These are phyloP conservation scores for Fusarium sp. DNA, from an alignment of 2,329 filamentous ascomycete species.

Conservation along the genomic window DNA sequence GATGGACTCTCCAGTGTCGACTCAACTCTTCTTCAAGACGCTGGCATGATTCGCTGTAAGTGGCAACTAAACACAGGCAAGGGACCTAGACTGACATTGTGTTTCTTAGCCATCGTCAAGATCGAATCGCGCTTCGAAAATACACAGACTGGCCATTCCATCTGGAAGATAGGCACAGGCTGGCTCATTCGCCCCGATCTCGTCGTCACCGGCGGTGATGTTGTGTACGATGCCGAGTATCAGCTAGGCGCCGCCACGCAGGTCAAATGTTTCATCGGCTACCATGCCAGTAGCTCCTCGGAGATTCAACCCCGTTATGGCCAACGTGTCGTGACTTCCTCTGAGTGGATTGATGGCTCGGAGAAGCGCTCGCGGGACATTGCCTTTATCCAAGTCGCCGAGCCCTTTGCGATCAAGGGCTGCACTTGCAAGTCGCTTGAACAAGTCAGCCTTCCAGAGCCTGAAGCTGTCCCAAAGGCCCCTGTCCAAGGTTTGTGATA, in stretches of 20 bases:
- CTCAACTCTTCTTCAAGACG: neutral
- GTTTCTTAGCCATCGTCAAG: conserved; percentile 25
- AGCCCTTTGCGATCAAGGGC: conserved; percentile 13
- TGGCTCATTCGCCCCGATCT: conserved; percentile 28
- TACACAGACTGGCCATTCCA: neutral
- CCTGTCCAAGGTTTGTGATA: conserved; percentile 1
- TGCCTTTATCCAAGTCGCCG: conserved; percentile 19
- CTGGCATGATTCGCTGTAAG: conserved; percentile 17
- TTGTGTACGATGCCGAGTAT: conserved; percentile 39
- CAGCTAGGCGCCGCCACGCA: conserved; percentile 36
- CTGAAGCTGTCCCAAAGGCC: neutral
- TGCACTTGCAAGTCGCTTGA: conserved; percentile 9
- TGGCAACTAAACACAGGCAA: neutral
- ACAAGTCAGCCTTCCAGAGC: neutral
- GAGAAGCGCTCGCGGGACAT: conserved; percentile 14
- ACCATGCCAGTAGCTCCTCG: conserved; percentile 19
- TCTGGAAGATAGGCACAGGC: conserved; percentile 37
- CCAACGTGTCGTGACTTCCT: conserved; percentile 8
- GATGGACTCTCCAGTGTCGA: neutral
- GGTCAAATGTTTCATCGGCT: conserved; percentile 50
- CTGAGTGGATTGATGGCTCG: conserved; percentile 11
- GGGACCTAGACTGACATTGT: neutral
- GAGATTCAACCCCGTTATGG: conserved; percentile 14
- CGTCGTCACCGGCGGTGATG: conserved; percentile 27
- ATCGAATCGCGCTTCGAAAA: conserved; percentile 31